Base-by-base conservation (phyloP, 2,329 filamentous ascomycete species). In the Diaporthe humulicola region DNA sequence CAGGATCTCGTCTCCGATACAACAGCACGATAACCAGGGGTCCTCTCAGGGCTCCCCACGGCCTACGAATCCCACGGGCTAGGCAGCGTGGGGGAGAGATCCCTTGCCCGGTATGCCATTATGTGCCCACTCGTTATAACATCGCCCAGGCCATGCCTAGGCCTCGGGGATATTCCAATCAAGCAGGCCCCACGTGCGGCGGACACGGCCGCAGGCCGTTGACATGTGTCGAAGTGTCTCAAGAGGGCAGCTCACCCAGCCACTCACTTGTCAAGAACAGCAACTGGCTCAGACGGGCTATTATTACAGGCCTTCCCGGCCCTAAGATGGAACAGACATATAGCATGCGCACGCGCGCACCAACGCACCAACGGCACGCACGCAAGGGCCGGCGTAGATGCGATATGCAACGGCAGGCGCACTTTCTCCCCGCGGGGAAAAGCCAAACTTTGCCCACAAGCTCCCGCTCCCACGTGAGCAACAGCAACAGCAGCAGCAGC, bases 381-480 rank as follows among this genome's bases (percentile, higher is more conserved):
- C 12, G 19, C 19, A 50, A 50, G 48, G 38, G 38, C 38, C 10
- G 28, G 30, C 30, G 54, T 19, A 57, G 54, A 57, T 48, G 60
- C 25, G 30, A 64, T 64, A 33, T 48, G 60, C 60, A 64, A 7
- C 25, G 38, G 60, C 60, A 30, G 40, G 10, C 40, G 40, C 38
- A 2, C 17, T 25, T 60, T 12, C 30, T 25, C 30, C 54, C 17
- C 54, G 54, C 38, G 60, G 40, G 28, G 38, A 33, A 45, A 64
- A 33, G 22, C 42, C 42, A 67, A 50, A 50, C 30, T n/a, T 25
- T 50, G 61, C 61, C 42, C 61, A 50, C 45, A 52, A 52, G 64
- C 64, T 67, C 45, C 64, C 64, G 45, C 64, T 38, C 64, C 45
- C 45, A 67, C 45, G 64, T 67, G 64, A 67, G 22, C 30, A 67